Evolutionary conservation across 441 rosid species (phyloP).

Genomic region (Capsella rubella): DNA sequence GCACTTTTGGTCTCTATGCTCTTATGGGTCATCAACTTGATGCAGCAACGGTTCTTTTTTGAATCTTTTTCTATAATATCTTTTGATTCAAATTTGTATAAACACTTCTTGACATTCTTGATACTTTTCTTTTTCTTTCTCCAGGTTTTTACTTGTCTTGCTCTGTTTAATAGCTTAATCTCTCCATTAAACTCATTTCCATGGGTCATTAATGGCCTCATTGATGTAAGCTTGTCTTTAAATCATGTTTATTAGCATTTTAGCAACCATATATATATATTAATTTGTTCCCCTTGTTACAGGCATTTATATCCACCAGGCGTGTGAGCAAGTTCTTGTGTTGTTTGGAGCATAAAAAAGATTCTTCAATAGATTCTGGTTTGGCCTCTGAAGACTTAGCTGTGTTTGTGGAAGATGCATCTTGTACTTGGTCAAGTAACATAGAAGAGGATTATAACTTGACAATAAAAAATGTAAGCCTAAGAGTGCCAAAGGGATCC

Average conservation of each 20-base stretch:
- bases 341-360: conserved; percentile 59
- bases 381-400: conserved; percentile 54
- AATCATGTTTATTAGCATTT: conserved; percentile 29
- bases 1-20: conserved; percentile 84
- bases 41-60: conserved; percentile 78
- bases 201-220: conserved; percentile 96
- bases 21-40: conserved; percentile 97
- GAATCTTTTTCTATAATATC: background rate
- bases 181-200: conserved; percentile 97
- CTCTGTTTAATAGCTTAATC: conserved; percentile 85
- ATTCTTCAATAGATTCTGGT: conserved; percentile 47
- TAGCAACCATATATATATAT: conserved; percentile 24
- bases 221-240: conserved; percentile 75
- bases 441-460: conserved; percentile 51
- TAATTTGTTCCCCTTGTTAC: conserved; percentile 34
- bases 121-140: conserved; percentile 36
- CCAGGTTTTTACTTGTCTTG: conserved; percentile 97
- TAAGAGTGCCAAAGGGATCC: conserved; percentile 71
- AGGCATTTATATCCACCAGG: conserved; percentile 91
- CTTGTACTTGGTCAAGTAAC: conserved; percentile 75
- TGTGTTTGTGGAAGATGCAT: conserved; percentile 64
- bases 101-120: background rate
- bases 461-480: conserved; percentile 65
- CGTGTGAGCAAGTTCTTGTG: conserved; percentile 82
- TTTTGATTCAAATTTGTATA: background rate